Evolutionary conservation across 2,329 filamentous ascomycete species (phyloP).

Genomic region (Venturia pyrina): DNA sequence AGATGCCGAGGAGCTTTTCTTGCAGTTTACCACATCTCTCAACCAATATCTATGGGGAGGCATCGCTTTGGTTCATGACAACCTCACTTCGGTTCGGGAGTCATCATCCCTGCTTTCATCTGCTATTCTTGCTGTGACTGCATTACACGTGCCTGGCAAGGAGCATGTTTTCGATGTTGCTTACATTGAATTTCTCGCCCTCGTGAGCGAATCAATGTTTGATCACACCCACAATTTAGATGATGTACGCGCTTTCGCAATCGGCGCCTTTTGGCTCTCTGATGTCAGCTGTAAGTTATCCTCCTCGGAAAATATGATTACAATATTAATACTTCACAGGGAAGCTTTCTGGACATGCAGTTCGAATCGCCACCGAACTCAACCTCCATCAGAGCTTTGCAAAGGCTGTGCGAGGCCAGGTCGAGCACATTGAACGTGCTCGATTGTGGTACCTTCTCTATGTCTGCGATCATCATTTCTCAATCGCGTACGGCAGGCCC

Average conservation of each 20-base stretch:
- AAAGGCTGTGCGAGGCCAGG: conserved; percentile 24
- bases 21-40: conserved; percentile 40
- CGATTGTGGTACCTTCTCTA: conserved; percentile 31
- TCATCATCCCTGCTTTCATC: conserved; percentile 13
- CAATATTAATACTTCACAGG: background rate
- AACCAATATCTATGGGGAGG: conserved; percentile 44
- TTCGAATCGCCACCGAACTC: conserved; percentile 31
- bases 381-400: conserved; percentile 28
- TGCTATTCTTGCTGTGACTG: conserved; percentile 13
- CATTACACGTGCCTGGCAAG: conserved; percentile 13
- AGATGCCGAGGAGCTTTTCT: conserved; percentile 43
- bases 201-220: conserved; percentile 14
- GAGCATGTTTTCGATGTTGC: conserved; percentile 13
- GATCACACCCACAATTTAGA: conserved; percentile 18
- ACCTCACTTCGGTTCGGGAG: conserved; percentile 31
- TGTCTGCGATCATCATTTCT: conserved; percentile 31
- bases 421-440: conserved; percentile 24
- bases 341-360: conserved; percentile 17
- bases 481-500: conserved; percentile 26
- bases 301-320: too few species aligned
- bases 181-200: conserved; percentile 13
- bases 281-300: conserved; percentile 19
- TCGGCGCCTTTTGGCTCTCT: conserved; percentile 31
- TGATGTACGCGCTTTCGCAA: conserved; percentile 24
- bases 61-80: conserved; percentile 40